Base-by-base conservation (phyloP, 768 basidiomycete species). In the Lentinula edodes region DNA sequence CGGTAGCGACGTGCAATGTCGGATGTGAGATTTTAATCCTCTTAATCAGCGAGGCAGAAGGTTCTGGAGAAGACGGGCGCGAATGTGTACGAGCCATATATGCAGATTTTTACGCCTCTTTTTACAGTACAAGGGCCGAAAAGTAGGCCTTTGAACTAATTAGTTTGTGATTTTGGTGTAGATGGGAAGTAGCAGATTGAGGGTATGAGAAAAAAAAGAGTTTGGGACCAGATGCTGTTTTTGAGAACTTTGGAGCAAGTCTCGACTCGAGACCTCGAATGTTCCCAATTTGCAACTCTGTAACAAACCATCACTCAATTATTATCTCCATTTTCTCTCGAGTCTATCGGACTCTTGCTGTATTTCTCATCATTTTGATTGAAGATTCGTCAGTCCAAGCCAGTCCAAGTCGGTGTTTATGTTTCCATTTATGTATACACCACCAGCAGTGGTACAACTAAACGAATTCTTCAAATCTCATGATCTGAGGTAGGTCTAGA, bases 31-130 rank as follows among this genome's bases (percentile, higher is more conserved):
- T 70, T 59, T 74, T 74, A 28, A 67, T 68, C 46, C 70, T 69
- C 63, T 75, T 75, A 23, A 68, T 61, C 3, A 67, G 55, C 0
- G 73, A 59, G 43, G 71, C 63, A 12, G 50, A 61, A 15, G 63
- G 36, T 16, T 71, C 64, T 32, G 78, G 80, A 8, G 82, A 80
- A 6, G 75, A 70, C 9, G 81, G 79, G 62, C 83, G 78, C 54
- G 73, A 72, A 68, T 77, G 81, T 35, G 79, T 78, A 67, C 76
- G 78, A 9, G 78, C 73, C 82, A 83, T 82, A 34, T 48, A 43
- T 3, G 43, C 36, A 36, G 52, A 45, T 16, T 45, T 48, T 48
- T 9, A 9, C 6, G 18, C 46, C 20, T 23, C 20, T 48, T 23
- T 46, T 48, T 48, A 20, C 8, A 23, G 16, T 48, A 48, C 46